Percentiles rank a stretch among this genome's conserved stretches.
Evolutionary conservation across 163 green algal genomes (phyloP).

Genomic region (Botryococcus braunii): DNA sequence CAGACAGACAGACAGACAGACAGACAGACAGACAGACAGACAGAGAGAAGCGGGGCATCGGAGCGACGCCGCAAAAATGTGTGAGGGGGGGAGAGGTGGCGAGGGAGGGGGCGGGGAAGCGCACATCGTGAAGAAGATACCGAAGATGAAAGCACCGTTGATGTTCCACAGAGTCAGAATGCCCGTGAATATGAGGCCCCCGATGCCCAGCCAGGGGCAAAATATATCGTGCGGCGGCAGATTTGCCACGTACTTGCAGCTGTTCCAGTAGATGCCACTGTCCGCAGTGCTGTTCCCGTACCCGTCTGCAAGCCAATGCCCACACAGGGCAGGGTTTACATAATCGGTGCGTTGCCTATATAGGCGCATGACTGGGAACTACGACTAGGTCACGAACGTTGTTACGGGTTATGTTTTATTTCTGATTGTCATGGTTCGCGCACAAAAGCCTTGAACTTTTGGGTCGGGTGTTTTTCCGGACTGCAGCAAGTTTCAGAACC

Average conservation of each 20-base stretch:
- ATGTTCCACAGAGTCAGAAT: constrained; percentile 33
- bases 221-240: constrained; percentile 22
- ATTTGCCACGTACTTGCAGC: constrained; percentile 34
- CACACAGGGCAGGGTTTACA: background rate
- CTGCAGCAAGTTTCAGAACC: no score
- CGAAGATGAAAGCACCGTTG: constrained; percentile 35
- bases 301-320: constrained; percentile 14
- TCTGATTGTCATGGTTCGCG: background rate
- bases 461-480: no score
- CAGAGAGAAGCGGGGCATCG: no score
- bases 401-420: background rate
- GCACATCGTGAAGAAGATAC: constrained; percentile 50
- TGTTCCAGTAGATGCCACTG: constrained; percentile 28
- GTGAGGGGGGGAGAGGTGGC: no score
- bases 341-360: background rate
- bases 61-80: no score
- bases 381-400: background rate
- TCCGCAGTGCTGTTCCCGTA: constrained; percentile 23
- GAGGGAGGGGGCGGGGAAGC: no score
- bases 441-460: no score
- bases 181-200: constrained; percentile 46
- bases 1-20: no score
- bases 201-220: constrained; percentile 48
- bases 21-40: no score
- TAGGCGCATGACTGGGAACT: background rate